Evolutionary conservation across 768 basidiomycete species (phyloP), one percentile per base, ranked within the genome.

Genomic region (Russula lepida): DNA sequence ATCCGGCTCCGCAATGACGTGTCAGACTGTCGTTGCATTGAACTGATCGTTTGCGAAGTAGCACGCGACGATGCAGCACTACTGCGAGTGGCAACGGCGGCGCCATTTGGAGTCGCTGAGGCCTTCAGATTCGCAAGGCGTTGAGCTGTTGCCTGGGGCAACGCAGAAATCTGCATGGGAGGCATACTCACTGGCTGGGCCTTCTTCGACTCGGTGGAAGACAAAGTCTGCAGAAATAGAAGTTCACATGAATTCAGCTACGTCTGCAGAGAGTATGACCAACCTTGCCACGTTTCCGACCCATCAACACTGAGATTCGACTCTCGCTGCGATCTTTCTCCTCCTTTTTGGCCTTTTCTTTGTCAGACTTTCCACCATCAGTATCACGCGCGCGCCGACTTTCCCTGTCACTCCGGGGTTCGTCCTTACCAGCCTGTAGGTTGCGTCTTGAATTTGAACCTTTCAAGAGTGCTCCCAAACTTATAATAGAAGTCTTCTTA

Each of bases 271-370:
- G 51, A 72, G 77, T 69, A 23, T 15, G 4, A 44, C 43, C 35
- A 68, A 94, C 93, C 84, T 95, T 95, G 73, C 93, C 94, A 54
- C 93, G 81, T 71, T 88, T 93, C 70, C 93, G 79, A 37, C 89
- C 89, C 79, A 95, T 91, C 59, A 94, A 75, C 28, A 85, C 84
- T 12, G 92, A 91, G 66, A 94, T 92, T 68, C 92, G 81, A 69
- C 92, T 92, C 74, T 93, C 89, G 66, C 91, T 93, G 43, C 92
- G 81, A 69, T 91, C 89, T 73, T 92, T 92, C 52, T 76, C 69
- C 54, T 90, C 89, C 66, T 91, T 89, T 70, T 87, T 89, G 71
- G 79, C 79, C 70, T 70, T 76, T 66, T 79, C 78, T 66, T 77
- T 82, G 64, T 79, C 79, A 65, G 68, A 71, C 62, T 75, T 79